These are phyloP conservation scores for Podaxis rugospora DNA, from an alignment of 768 basidiomycete genomes.

Conservation along the genomic window DNA sequence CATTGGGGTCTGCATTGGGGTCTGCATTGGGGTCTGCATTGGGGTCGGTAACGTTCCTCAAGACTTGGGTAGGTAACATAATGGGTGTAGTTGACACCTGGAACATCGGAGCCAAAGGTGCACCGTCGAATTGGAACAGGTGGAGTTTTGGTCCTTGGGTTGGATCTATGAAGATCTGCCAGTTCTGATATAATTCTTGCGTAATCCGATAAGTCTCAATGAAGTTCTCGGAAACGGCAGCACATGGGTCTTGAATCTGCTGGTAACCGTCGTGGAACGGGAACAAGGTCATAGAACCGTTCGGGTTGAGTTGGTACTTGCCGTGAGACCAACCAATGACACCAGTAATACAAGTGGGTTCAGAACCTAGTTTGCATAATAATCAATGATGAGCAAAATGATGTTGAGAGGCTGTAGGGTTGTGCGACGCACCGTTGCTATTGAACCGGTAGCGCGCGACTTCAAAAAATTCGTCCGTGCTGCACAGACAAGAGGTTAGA, in stretches of 20 bases:
- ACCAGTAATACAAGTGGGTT: slow-evolving; percentile 87
- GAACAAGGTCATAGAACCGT: slow-evolving; percentile 74
- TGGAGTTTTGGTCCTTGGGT: slow-evolving; percentile 63
- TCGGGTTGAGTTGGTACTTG: slow-evolving; percentile 55
- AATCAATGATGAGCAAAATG: background rate
- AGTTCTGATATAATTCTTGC: slow-evolving; percentile 51
- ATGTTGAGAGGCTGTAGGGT: background rate
- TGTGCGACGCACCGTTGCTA: slow-evolving; percentile 63
- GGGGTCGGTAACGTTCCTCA: slow-evolving; percentile 51
- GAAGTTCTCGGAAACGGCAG: slow-evolving; percentile 74
- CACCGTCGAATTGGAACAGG: slow-evolving; percentile 74
- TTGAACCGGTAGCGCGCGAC: slow-evolving; percentile 87
- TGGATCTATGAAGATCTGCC: slow-evolving; percentile 73
- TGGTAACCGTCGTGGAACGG: slow-evolving; percentile 89
- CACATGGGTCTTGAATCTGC: slow-evolving; percentile 93
- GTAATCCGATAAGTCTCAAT: slow-evolving; percentile 79
- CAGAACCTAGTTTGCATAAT: slow-evolving; percentile 44
- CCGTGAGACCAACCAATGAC: slow-evolving; percentile 92
- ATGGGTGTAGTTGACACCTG: slow-evolving; percentile 66
- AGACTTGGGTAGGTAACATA: slow-evolving; percentile 74
- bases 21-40: slow-evolving; percentile 7
- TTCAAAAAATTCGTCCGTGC: slow-evolving; percentile 77
- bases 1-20: background rate
- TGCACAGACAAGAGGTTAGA: slow-evolving; percentile 34
- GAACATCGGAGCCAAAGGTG: slow-evolving; percentile 69